phyloP scores from a whole-genome alignment of 2,329 filamentous ascomycete genomes.

The Balansia obtecta region DNA sequence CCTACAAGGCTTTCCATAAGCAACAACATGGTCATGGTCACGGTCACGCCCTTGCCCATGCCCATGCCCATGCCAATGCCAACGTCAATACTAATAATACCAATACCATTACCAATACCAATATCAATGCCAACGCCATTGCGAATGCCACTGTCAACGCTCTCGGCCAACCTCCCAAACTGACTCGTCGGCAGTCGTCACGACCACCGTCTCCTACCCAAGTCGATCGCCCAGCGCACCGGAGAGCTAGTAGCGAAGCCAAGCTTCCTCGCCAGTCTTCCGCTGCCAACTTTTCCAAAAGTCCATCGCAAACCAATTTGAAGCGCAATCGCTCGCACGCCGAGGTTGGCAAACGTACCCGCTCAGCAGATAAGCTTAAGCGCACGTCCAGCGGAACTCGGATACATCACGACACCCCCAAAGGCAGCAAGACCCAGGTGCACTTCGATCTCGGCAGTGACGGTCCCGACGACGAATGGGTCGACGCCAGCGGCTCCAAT shows the following conservation, averaged over 20 bases:
- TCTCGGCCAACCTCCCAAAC: conserved; percentile 21
- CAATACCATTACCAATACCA: too few relatives aligned
- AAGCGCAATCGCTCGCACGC: conserved; percentile 49
- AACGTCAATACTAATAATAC: conserved; percentile 6
- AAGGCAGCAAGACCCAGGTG: conserved; percentile 35
- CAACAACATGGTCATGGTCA: conserved; percentile 20
- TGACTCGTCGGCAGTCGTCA: conserved; percentile 31
- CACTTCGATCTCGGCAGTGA: conserved; percentile 50
- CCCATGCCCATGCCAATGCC: neutral
- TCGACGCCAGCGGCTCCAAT: conserved; percentile 52
- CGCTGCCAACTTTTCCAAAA: conserved; percentile 36
- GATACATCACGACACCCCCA: conserved; percentile 28
- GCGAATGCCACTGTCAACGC: conserved; percentile 1
- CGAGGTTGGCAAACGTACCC: conserved; percentile 40
- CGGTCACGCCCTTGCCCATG: neutral
- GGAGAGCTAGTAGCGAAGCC: conserved; percentile 37
- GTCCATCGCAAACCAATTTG: conserved; percentile 39
- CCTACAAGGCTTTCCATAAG: conserved; percentile 36
- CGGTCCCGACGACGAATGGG: conserved; percentile 46
- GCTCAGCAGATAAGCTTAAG: conserved; percentile 40
- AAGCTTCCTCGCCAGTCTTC: conserved; percentile 35
- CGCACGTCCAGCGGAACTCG: conserved; percentile 38
- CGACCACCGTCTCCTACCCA: conserved; percentile 28
- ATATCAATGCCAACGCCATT: too few relatives aligned
- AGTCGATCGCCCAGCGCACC: conserved; percentile 24